phyloP scores from a whole-genome alignment of 2,329 filamentous ascomycete genomes.

The Neobulgaria alba region DNA sequence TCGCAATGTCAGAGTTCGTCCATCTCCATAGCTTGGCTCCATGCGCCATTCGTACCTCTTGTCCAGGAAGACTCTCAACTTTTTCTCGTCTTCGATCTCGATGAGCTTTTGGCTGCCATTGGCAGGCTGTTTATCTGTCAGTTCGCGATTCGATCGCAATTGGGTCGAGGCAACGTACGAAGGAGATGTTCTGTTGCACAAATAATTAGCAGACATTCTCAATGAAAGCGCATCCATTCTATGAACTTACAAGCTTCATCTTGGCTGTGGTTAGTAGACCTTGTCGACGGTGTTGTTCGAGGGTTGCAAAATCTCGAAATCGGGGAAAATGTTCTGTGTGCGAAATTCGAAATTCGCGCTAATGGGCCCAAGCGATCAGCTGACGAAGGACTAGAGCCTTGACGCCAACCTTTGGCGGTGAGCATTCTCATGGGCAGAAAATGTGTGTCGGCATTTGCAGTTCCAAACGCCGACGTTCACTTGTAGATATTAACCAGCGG shows the following conservation, averaged over 20 bases:
- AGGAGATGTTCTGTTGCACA: slow-evolving; percentile 27
- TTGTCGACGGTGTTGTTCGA: too few relatives aligned
- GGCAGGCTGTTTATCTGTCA: slow-evolving; percentile 52
- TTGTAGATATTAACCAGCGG: too few relatives aligned
- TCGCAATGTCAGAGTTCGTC: slow-evolving; percentile 19
- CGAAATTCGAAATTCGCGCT: too few relatives aligned
- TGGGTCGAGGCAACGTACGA: slow-evolving; percentile 21
- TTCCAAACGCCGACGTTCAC: too few relatives aligned
- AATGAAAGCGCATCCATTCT: background rate
- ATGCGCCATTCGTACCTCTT: slow-evolving; percentile 61
- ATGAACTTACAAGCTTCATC: slow-evolving; percentile 28
- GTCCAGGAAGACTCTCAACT: slow-evolving; percentile 98
- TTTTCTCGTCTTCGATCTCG: slow-evolving; percentile 98
- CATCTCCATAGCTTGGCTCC: slow-evolving; percentile 27
- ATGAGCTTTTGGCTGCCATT: slow-evolving; percentile 99
- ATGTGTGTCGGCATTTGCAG: too few relatives aligned
- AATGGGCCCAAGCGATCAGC: too few relatives aligned
- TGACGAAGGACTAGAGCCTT: too few relatives aligned
- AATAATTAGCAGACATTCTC: slow-evolving; percentile 17
- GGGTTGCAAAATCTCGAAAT: too few relatives aligned
- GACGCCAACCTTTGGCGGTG: too few relatives aligned
- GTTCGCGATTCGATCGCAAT: slow-evolving; percentile 12
- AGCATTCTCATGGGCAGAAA: too few relatives aligned
- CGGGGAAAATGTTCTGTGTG: too few relatives aligned
- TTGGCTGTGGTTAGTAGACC: slow-evolving; percentile 12